A percentile compares a stretch with the other conserved stretches of the same genome.
phyloP scores from a whole-genome alignment of 345 rosid genomes.

The Citrus sinensis region DNA sequence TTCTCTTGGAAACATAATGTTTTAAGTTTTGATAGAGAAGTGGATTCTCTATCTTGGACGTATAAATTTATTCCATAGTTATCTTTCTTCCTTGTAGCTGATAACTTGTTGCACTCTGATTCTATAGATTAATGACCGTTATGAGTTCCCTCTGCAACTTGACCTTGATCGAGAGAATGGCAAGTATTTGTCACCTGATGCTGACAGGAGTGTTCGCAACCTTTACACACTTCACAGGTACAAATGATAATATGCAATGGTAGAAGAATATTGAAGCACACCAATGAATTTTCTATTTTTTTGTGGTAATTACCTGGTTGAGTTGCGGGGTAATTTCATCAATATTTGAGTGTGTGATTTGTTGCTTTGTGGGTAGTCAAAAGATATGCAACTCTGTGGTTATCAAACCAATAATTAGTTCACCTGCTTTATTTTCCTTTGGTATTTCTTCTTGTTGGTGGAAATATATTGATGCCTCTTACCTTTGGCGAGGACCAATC shows the following conservation, averaged over 20 bases:
- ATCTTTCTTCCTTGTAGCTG: background rate
- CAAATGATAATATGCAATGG: background rate
- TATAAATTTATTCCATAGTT: background rate
- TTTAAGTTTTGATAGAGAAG: background rate
- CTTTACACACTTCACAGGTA: slow-evolving; percentile 92
- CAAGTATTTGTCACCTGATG: slow-evolving; percentile 86
- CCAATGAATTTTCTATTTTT: background rate
- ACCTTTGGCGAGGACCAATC: background rate
- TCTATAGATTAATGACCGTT: slow-evolving; percentile 89
- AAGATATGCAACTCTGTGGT: background rate
- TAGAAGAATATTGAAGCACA: background rate
- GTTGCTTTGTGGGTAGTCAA: background rate
- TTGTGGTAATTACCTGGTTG: background rate
- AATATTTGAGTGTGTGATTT: background rate
- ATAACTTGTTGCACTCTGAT: slow-evolving; percentile 6
- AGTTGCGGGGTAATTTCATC: background rate
- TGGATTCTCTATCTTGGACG: background rate
- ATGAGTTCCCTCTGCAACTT: slow-evolving; percentile 94
- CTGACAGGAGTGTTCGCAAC: slow-evolving; percentile 89
- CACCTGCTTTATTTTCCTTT: background rate
- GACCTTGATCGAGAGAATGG: slow-evolving; percentile 87
- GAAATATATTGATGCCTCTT: background rate
- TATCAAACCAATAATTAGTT: background rate
- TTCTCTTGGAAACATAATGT: background rate
- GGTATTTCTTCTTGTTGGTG: background rate